phyloP scores from a whole-genome alignment of 192 early-diverging fungal species.

The Podila verticillata region DNA sequence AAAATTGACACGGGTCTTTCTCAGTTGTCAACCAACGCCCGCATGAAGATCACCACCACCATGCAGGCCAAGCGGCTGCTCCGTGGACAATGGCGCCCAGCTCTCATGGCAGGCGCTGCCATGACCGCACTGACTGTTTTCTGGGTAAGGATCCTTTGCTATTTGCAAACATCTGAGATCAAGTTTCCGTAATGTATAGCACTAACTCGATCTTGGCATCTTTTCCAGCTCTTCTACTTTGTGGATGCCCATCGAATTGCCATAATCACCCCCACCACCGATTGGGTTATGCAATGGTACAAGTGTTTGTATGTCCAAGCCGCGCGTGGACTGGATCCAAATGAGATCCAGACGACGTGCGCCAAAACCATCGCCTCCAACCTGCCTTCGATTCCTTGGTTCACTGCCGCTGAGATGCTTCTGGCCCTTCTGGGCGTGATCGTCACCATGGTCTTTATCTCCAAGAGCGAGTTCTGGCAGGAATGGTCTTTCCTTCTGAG shows the following conservation, averaged over 20 bases:
- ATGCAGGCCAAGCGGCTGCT: constrained; percentile 46
- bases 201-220: neutral
- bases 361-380: constrained; percentile 1
- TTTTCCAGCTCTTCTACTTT: constrained; percentile 40
- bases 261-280: neutral
- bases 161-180: neutral
- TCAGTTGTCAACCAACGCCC: constrained; percentile 16
- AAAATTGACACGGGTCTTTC: constrained; percentile 28
- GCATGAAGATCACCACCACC: constrained; percentile 20
- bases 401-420: constrained; percentile 26
- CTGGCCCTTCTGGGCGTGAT: constrained; percentile 30
- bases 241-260: constrained; percentile 19
- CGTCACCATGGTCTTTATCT: constrained; percentile 24
- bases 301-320: neutral
- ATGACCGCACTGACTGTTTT: constrained; percentile 27
- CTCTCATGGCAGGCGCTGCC: constrained; percentile 28
- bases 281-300: constrained; percentile 26
- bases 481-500: constrained; percentile 22
- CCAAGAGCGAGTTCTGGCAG: constrained; percentile 40
- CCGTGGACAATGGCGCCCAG: constrained; percentile 49
- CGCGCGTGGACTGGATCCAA: neutral
- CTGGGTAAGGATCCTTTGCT: constrained; percentile 18
- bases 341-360: constrained; percentile 24
- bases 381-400: constrained; percentile 36
- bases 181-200: neutral